A percentile compares a stretch with the other conserved stretches of the same genome.
Conservation (phyloP, 768 basidiomycete species). For the Amanita inopinata region DNA sequence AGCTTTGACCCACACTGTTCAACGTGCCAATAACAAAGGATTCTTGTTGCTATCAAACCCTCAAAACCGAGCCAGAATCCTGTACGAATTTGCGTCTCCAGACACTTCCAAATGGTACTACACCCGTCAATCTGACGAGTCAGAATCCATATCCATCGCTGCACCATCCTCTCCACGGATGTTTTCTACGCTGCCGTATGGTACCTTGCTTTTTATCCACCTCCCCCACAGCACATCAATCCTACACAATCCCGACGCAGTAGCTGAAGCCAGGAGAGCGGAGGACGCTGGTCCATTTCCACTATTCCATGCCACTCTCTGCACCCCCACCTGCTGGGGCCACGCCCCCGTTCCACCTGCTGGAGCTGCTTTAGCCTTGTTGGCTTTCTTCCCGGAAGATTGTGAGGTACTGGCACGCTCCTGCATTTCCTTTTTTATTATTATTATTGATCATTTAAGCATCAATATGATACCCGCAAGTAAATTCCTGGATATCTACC, state of each 20-base stretch:
- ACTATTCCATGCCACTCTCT: constrained; percentile 76
- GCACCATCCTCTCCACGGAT: constrained; percentile 46
- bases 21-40: too few species aligned
- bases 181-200: constrained; percentile 52
- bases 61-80: too few species aligned
- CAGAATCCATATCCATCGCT: constrained; percentile 34
- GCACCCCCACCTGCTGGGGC: constrained; percentile 69
- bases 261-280: constrained; percentile 64
- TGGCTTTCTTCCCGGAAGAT: constrained; percentile 26
- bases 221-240: constrained; percentile 76
- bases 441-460: background rate
- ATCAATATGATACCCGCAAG: background rate
- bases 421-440: constrained; percentile 49
- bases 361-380: constrained; percentile 19
- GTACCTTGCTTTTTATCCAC: constrained; percentile 57
- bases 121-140: constrained; percentile 24
- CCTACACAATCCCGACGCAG: constrained; percentile 77
- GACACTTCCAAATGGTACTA: too few species aligned
- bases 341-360: constrained; percentile 55
- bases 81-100: too few species aligned
- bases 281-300: constrained; percentile 54
- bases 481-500: constrained; percentile 23
- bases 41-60: too few species aligned
- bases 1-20: too few species aligned
- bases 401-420: constrained; percentile 32